Evolutionary conservation across 768 basidiomycete genomes (phyloP).

Genomic region (Strobilomyces dryophilus): DNA sequence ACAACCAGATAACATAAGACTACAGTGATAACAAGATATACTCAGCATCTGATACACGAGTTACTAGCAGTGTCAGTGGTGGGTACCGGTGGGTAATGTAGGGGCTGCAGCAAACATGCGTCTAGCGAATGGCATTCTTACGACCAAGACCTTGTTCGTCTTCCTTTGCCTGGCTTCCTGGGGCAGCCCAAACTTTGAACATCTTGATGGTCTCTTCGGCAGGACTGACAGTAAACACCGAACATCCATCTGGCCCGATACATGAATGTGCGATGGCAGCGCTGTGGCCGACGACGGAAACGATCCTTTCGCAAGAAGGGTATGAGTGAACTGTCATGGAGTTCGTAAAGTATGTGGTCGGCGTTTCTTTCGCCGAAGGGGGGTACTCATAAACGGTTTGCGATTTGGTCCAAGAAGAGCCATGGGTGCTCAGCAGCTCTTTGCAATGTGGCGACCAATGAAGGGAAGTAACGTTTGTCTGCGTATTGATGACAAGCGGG

Average conservation of each 20-base stretch:
- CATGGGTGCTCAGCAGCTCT: slow-evolving; percentile 83
- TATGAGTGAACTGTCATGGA: slow-evolving; percentile 50
- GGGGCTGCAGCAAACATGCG: slow-evolving; percentile 1
- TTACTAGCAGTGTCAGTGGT: neutral
- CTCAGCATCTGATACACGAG: neutral
- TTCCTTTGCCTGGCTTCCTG: slow-evolving; percentile 15
- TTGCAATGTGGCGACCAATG: slow-evolving; percentile 76
- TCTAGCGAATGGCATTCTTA: slow-evolving; percentile 27
- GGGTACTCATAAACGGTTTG: slow-evolving; percentile 19
- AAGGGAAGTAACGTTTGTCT: slow-evolving; percentile 56
- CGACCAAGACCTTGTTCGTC: slow-evolving; percentile 19
- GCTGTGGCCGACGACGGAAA: slow-evolving; percentile 53
- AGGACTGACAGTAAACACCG: slow-evolving; percentile 60
- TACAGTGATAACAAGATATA: slow-evolving; percentile 10
- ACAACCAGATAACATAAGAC: slow-evolving; percentile 3
- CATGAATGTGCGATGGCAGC: slow-evolving; percentile 57
- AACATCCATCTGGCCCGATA: slow-evolving; percentile 58
- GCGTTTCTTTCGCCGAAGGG: slow-evolving; percentile 20
- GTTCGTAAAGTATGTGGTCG: slow-evolving; percentile 33
- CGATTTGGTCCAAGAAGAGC: slow-evolving; percentile 26
- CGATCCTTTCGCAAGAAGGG: slow-evolving; percentile 48
- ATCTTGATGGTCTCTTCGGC: slow-evolving; percentile 67
- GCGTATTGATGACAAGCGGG: slow-evolving; percentile 41
- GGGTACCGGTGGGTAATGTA: slow-evolving; percentile 1
- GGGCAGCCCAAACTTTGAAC: slow-evolving; percentile 60